Percentiles rank a stretch among this genome's conserved stretches.
phyloP scores from a whole-genome alignment of 2,329 filamentous ascomycete species.

The Ascochyta clinopodiicola region DNA sequence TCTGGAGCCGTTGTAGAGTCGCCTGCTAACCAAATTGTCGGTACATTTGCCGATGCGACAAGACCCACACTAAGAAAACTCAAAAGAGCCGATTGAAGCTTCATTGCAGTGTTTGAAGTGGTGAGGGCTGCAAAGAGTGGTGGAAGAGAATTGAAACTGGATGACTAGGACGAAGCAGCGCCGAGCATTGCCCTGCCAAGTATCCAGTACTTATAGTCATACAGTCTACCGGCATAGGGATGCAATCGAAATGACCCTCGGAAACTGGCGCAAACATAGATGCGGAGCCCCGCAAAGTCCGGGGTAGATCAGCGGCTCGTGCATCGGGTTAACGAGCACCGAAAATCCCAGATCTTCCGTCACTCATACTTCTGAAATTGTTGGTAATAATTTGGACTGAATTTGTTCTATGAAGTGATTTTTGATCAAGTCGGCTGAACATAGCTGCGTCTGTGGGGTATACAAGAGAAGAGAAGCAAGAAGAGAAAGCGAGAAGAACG shows the following conservation, averaged over 20 bases:
- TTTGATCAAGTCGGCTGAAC: not conserved
- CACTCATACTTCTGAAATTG: not conserved
- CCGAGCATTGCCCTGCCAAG: conserved; percentile 6
- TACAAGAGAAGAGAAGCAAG: not conserved
- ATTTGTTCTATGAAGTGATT: not conserved
- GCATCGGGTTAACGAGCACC: conserved; percentile 8
- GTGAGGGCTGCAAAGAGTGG: no score
- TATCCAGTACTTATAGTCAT: conserved; percentile 3
- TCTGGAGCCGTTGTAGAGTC: conserved; percentile 65
- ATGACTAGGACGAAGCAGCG: not conserved
- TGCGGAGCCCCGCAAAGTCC: conserved; percentile 20
- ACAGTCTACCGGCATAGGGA: not conserved
- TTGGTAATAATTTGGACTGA: no score
- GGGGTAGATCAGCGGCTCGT: not conserved
- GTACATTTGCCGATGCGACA: not conserved
- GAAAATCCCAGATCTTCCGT: conserved; percentile 14
- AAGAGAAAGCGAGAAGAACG: not conserved
- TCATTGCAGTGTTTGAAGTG: not conserved
- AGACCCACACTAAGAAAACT: not conserved
- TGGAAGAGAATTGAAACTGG: not conserved
- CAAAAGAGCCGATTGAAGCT: not conserved
- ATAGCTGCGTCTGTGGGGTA: not conserved
- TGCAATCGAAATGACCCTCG: not conserved
- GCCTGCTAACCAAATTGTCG: conserved; percentile 54
- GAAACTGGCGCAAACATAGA: not conserved